Conservation (phyloP, 2,329 filamentous ascomycete genomes). For the Aaosphaeria pasadenensis region DNA sequence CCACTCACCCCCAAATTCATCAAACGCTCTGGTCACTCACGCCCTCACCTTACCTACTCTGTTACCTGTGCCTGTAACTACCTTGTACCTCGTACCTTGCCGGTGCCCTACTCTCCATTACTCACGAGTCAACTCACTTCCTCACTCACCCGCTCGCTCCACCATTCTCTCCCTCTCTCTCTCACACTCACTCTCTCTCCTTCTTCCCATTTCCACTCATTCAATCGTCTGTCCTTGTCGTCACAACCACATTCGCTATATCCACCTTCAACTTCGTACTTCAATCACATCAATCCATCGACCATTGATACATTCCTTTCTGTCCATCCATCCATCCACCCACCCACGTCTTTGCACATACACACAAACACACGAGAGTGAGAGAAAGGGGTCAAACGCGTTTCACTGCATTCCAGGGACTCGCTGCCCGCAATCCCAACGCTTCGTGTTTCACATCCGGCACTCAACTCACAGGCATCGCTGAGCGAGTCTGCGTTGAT, state of each 20-base stretch:
- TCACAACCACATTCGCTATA: conserved; percentile 23
- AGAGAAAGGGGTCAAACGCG: conserved; percentile 29
- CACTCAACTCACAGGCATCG: conserved; percentile 25
- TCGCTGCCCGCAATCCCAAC: conserved; percentile 27
- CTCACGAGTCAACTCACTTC: conserved; percentile 3
- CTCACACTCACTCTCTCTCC: too few species aligned
- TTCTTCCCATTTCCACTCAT: too few species aligned
- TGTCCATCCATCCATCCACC: conserved; percentile 5
- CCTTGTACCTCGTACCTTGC: too few species aligned
- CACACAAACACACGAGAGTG: neutral
- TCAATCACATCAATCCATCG: neutral
- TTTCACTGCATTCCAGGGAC: conserved; percentile 34
- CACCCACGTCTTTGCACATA: conserved; percentile 1
- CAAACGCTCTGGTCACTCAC: too few species aligned
- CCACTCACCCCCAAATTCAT: too few species aligned
- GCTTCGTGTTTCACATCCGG: conserved; percentile 35
- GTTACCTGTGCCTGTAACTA: too few species aligned
- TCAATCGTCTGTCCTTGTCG: conserved; percentile 12
- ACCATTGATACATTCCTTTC: conserved; percentile 25
- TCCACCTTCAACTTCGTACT: neutral
- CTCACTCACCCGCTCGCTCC: conserved; percentile 7
- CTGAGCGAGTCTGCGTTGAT: conserved; percentile 30
- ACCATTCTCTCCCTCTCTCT: conserved; percentile 1
- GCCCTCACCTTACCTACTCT: too few species aligned
- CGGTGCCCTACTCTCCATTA: too few species aligned